phyloP scores from a whole-genome alignment of 179 eudicot genomes.

The Patellifolia procumbens region DNA sequence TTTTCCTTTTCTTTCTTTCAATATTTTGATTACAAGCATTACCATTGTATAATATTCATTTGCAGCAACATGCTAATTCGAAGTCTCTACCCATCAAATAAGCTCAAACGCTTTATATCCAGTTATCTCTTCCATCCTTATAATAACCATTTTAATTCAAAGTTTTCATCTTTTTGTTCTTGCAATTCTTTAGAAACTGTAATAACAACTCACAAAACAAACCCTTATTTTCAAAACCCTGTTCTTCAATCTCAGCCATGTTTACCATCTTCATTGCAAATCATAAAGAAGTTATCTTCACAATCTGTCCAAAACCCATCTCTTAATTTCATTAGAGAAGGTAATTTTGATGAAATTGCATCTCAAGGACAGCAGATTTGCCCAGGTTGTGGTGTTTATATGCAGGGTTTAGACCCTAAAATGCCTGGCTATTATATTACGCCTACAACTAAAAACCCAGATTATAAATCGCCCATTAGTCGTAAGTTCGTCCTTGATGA shows the following conservation, averaged over 20 bases:
- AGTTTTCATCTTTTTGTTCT: not conserved
- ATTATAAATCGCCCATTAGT: constrained; percentile 47
- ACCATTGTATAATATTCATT: not conserved
- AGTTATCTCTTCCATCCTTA: constrained; percentile 26
- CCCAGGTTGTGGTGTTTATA: constrained; percentile 88
- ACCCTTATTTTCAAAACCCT: constrained; percentile 32
- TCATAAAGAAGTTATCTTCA: constrained; percentile 22
- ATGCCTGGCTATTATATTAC: constrained; percentile 63
- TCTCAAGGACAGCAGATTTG: constrained; percentile 48
- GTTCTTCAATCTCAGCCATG: constrained; percentile 31
- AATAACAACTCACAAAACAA: too few species aligned
- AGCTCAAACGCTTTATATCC: constrained; percentile 45
- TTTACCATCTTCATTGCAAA: constrained; percentile 9
- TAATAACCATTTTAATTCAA: not conserved
- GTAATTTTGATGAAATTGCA: constrained; percentile 65
- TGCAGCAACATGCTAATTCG: constrained; percentile 44
- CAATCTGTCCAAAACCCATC: too few species aligned
- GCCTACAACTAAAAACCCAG: constrained; percentile 53
- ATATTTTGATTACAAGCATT: too few species aligned
- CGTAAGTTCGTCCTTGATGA: constrained; percentile 53
- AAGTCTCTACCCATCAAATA: constrained; percentile 32
- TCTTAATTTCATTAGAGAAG: constrained; percentile 60
- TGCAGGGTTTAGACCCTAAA: constrained; percentile 70
- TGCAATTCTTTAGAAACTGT: not conserved
- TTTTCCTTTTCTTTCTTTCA: too few species aligned